Evolutionary conservation across 176 grass and related monocot species (phyloP), one percentile per base, ranked within the genome.

Genomic region (Carex scoparia): DNA sequence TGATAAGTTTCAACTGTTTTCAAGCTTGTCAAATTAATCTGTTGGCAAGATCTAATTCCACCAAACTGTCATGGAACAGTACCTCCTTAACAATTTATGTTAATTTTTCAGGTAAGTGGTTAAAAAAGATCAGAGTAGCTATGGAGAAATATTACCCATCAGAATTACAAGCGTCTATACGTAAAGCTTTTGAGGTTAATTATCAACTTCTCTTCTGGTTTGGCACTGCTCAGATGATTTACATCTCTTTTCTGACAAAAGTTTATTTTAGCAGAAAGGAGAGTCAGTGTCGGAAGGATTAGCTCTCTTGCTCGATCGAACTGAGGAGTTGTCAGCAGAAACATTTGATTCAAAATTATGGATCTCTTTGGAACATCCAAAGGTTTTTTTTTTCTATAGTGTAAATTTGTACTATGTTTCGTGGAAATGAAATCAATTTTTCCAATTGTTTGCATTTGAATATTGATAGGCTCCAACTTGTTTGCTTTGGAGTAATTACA

Each of bases 331-430:
- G 59, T 61, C 90, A 32, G 51, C 59, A 73, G 92, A 94, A 86
- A 88, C 92, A 30, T 89, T 88, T 61, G 85, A 94, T 68, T 83
- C 91, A 35, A 93, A 93, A 80, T 80, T 94, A 65, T 98, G 95
- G 95, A 91, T 98, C 66, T 91, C 84, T 81, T 89, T 98, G 86
- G 93, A 98, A 67, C 90, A 94, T 88, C 95, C 95, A 76, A 93
- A 94, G 95, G 95, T 94, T 84, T 86, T 74, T 84, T 86, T 74
- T 61, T 46, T 61, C 71, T 87, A 64, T 37, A 4, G 37, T 81
- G 61, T 28, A 60, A 73, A 69, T 61, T 10, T 4, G 27, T 80
- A 31, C 48, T 48, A 68, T 58, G 30, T 69, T 55, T 86, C 28
- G 37, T 69, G 9, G 38, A 48, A 67, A 62, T 35, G 13, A 80